phyloP scores from a whole-genome alignment of 1,284 basidiomycete species.

The Ganoderma lingzhi region DNA sequence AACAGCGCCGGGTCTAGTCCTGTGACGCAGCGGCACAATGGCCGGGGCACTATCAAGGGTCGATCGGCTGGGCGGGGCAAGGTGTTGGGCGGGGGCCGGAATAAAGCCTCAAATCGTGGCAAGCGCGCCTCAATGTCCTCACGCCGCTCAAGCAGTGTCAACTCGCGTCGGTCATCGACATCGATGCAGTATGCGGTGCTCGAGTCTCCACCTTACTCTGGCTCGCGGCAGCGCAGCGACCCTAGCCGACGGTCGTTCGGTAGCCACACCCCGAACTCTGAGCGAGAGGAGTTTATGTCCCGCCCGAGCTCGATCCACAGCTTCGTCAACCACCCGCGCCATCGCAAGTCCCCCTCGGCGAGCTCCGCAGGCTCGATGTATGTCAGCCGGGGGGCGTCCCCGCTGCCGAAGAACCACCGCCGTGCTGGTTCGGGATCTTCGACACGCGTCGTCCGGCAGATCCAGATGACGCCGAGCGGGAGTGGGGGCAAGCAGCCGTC shows the following conservation, averaged over 20 bases:
- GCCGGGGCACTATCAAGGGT: slow-evolving; percentile 54
- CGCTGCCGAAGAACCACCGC: slow-evolving; percentile 74
- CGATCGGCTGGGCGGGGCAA: slow-evolving; percentile 50
- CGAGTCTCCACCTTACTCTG: slow-evolving; percentile 57
- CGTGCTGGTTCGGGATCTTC: slow-evolving; percentile 78
- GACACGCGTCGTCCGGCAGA: slow-evolving; percentile 77
- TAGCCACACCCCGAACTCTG: slow-evolving; percentile 81
- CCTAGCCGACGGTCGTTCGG: slow-evolving; percentile 71
- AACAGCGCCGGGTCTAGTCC: slow-evolving; percentile 37
- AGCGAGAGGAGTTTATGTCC: slow-evolving; percentile 75
- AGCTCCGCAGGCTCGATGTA: slow-evolving; percentile 76
- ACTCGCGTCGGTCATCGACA: slow-evolving; percentile 77
- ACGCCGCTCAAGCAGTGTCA: slow-evolving; percentile 82
- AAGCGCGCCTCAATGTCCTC: slow-evolving; percentile 76
- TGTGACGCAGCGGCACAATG: slow-evolving; percentile 31
- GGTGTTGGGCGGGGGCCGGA: slow-evolving; percentile 38
- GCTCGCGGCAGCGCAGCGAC: slow-evolving; percentile 50
- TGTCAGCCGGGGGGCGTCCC: slow-evolving; percentile 65
- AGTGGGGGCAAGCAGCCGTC: slow-evolving; percentile 40
- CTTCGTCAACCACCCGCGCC: slow-evolving; percentile 61
- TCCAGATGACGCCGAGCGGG: slow-evolving; percentile 49
- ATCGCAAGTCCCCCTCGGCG: slow-evolving; percentile 77
- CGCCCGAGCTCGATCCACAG: slow-evolving; percentile 80
- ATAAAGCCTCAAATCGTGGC: slow-evolving; percentile 50
- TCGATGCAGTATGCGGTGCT: slow-evolving; percentile 67